These are phyloP conservation scores for Trichomonas tenax DNA, from an alignment of 208 protist genomes.

Conservation along the genomic window DNA sequence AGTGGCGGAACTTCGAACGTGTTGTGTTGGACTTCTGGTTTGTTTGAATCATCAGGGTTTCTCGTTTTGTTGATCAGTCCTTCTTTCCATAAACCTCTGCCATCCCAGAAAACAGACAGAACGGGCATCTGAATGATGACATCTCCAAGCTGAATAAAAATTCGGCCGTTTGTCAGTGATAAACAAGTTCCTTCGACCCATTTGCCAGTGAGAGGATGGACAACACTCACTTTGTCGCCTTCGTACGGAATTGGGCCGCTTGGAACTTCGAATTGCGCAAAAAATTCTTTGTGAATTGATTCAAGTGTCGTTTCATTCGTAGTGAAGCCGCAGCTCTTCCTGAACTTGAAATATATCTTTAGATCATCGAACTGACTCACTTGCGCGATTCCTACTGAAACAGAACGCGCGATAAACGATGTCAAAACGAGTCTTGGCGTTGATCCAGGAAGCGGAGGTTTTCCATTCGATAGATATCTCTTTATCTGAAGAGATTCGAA, in stretches of 20 bases:
- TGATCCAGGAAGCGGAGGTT: not conserved
- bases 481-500: not conserved
- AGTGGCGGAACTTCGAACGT: not conserved
- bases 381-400: not conserved
- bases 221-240: not conserved
- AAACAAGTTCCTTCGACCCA: not conserved
- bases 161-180: not conserved
- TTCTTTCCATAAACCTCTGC: not conserved
- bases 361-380: not conserved
- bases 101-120: not conserved
- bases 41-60: not conserved
- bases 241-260: not conserved
- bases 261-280: not conserved
- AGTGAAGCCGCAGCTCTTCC: not conserved
- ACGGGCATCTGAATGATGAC: not conserved
- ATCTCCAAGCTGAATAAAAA: not conserved
- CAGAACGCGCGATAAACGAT: not conserved
- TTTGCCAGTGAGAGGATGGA: not conserved
- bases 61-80: not conserved
- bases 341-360: not conserved
- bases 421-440: not conserved
- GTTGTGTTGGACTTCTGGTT: not conserved
- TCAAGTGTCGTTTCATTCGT: not conserved
- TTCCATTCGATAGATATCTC: not conserved
- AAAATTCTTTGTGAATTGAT: not conserved